phyloP scores from a whole-genome alignment of 495 filamentous ascomycete genomes.

The Cercophora sp. region DNA sequence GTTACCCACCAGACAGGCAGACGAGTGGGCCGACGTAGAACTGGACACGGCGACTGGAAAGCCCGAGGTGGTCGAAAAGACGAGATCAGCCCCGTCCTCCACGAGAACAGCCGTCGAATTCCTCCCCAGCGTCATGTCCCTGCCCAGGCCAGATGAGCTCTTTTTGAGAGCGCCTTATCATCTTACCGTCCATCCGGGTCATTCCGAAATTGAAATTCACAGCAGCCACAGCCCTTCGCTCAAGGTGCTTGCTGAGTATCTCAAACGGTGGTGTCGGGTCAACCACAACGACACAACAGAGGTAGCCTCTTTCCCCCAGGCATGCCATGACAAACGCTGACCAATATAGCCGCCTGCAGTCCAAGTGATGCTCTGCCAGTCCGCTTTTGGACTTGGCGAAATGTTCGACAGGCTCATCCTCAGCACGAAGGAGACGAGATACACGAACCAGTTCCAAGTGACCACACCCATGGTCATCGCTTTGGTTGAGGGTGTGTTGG shows the following conservation, averaged over 20 bases:
- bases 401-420: constrained; percentile 35
- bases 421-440: constrained; percentile 23
- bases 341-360: constrained; percentile 32
- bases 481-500: constrained; percentile 36
- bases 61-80: constrained; percentile 15
- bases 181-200: constrained; percentile 23
- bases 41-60: constrained; percentile 23
- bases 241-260: constrained; percentile 34
- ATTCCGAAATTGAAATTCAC: constrained; percentile 26
- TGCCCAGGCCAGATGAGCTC: constrained; percentile 35
- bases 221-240: constrained; percentile 39
- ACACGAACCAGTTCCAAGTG: constrained; percentile 23
- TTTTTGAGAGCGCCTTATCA: constrained; percentile 38
- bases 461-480: constrained; percentile 34
- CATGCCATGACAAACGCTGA: background rate
- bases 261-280: constrained; percentile 34
- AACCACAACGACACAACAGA: constrained; percentile 31
- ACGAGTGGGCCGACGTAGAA: constrained; percentile 34
- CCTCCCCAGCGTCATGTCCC: constrained; percentile 26
- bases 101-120: constrained; percentile 13
- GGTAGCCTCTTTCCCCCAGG: constrained; percentile 15
- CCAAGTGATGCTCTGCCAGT: constrained; percentile 31
- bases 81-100: background rate
- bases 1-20: constrained; percentile 4
- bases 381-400: constrained; percentile 33